These are phyloP conservation scores for Suillus weaverae DNA, from an alignment of 768 basidiomycete genomes.

Conservation along the genomic window DNA sequence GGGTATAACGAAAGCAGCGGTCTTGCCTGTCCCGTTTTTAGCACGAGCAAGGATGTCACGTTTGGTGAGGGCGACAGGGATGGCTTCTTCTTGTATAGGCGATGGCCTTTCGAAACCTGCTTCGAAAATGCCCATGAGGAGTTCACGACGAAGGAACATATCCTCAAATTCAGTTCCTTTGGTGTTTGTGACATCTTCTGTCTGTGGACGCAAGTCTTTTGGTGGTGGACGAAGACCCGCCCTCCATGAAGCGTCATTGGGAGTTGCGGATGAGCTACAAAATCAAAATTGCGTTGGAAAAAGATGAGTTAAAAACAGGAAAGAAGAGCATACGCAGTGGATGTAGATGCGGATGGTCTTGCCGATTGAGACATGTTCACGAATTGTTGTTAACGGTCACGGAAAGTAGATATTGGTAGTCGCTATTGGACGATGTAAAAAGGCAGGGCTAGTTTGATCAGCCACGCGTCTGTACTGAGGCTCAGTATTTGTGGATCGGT, in stretches of 20 bases:
- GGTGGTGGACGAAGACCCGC: slow-evolving; percentile 76
- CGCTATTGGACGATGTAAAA: slow-evolving; percentile 13
- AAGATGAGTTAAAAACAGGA: slow-evolving; percentile 8
- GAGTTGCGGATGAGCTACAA: slow-evolving; percentile 28
- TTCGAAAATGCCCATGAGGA: slow-evolving; percentile 99
- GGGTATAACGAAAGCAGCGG: slow-evolving; percentile 98
- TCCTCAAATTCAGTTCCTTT: slow-evolving; percentile 97
- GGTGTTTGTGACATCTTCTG: slow-evolving; percentile 93
- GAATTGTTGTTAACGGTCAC: slow-evolving; percentile 11
- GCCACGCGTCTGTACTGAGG: slow-evolving; percentile 24
- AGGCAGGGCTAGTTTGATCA: slow-evolving; percentile 17
- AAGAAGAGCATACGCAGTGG: slow-evolving; percentile 15
- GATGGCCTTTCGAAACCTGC: slow-evolving; percentile 96
- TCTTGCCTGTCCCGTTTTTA: slow-evolving; percentile 97
- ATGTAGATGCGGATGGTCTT: slow-evolving; percentile 33
- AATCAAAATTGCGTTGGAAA: background rate
- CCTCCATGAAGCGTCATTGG: slow-evolving; percentile 59
- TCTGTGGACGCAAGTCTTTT: slow-evolving; percentile 93
- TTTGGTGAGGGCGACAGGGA: slow-evolving; percentile 89
- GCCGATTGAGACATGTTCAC: slow-evolving; percentile 32
- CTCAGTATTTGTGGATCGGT: slow-evolving; percentile 13
- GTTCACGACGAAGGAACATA: slow-evolving; percentile 87
- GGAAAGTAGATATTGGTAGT: slow-evolving; percentile 13
- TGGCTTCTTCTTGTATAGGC: slow-evolving; percentile 99
- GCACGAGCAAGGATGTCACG: slow-evolving; percentile 95